Percentiles rank a stretch among this genome's conserved stretches.
These are phyloP conservation scores for Pogostemon cablin DNA, from an alignment of 257 asterid species.

Conservation along the genomic window DNA sequence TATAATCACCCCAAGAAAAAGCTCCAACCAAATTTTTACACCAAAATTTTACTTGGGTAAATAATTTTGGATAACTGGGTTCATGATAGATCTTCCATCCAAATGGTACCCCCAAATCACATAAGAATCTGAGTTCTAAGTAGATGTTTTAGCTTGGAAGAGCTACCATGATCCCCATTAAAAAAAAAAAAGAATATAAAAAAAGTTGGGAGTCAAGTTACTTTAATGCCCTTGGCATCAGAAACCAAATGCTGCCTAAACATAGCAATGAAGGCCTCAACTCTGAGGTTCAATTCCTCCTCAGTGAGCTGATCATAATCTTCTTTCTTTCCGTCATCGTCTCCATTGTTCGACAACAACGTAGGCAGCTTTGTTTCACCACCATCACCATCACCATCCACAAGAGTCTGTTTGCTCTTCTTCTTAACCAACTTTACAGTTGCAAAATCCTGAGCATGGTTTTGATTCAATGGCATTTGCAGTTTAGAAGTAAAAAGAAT, in stretches of 20 bases:
- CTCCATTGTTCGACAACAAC: slow-evolving; percentile 4
- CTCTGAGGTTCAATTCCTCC: slow-evolving; percentile 84
- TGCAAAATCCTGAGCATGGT: slow-evolving; percentile 20
- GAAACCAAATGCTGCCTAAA: slow-evolving; percentile 88
- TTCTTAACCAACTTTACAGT: slow-evolving; percentile 28
- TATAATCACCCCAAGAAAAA: not conserved
- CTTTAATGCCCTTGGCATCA: slow-evolving; percentile 62
- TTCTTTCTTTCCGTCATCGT: slow-evolving; percentile 30
- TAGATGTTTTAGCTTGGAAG: slow-evolving; percentile 10
- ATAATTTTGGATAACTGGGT: slow-evolving; percentile 3
- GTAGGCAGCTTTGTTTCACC: slow-evolving; percentile 14
- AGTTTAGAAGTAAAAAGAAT: slow-evolving; percentile 76
- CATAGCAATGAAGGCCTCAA: slow-evolving; percentile 87
- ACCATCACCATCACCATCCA: not conserved
- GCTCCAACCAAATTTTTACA: not conserved
- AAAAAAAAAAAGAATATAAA: not conserved
- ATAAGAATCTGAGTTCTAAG: slow-evolving; percentile 1
- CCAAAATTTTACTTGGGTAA: not conserved
- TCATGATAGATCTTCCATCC: slow-evolving; percentile 18
- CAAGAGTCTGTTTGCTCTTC: not conserved
- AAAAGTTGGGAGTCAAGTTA: not conserved
- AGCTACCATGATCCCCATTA: not conserved
- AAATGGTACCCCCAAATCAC: not conserved
- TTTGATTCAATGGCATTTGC: slow-evolving; percentile 29
- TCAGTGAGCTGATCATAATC: slow-evolving; percentile 55